phyloP scores from a whole-genome alignment of 306 rosid genomes.

The Casuarina equisetifolia region DNA sequence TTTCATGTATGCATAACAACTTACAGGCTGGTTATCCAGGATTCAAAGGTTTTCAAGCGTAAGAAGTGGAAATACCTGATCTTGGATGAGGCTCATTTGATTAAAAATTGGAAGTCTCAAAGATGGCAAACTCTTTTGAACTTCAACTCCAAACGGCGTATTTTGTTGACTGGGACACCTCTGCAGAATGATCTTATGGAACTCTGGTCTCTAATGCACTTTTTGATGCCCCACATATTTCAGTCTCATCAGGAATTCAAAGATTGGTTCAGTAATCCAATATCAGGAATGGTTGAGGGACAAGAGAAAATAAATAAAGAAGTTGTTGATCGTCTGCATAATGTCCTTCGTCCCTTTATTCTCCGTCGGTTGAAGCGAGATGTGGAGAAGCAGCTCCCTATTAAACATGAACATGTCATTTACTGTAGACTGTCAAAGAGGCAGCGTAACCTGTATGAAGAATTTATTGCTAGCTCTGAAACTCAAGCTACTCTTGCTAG shows the following conservation, averaged over 20 bases:
- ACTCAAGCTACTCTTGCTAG: conserved; percentile 97
- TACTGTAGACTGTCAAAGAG: conserved; percentile 90
- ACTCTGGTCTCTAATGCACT: conserved; percentile 99
- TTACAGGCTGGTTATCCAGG: conserved; percentile 94
- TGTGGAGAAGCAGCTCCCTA: conserved; percentile 97
- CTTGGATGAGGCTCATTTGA: conserved; percentile 97
- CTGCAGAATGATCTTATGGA: conserved; percentile 99
- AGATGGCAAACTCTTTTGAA: conserved; percentile 98
- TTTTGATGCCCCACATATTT: conserved; percentile 98
- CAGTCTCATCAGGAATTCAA: conserved; percentile 99
- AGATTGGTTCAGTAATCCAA: conserved; percentile 99
- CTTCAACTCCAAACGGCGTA: conserved; percentile 93
- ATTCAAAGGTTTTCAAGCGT: conserved; percentile 96
- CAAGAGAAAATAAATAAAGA: conserved; percentile 96
- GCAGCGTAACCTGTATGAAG: conserved; percentile 95
- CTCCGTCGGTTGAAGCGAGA: conserved; percentile 95
- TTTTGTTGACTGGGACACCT: conserved; percentile 93
- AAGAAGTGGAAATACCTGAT: conserved; percentile 99
- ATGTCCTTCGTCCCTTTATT: conserved; percentile 94
- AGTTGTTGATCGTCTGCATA: conserved; percentile 97
- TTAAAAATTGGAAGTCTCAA: conserved; percentile 98
- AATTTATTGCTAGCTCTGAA: conserved; percentile 92
- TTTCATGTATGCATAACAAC: conserved; percentile 98
- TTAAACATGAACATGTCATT: conserved; percentile 92
- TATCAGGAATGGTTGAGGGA: conserved; percentile 99